A percentile compares a stretch with the other conserved stretches of the same genome.
Evolutionary conservation across 805 yeast species (phyloP).

Genomic region (Lipomyces mesembrius): DNA sequence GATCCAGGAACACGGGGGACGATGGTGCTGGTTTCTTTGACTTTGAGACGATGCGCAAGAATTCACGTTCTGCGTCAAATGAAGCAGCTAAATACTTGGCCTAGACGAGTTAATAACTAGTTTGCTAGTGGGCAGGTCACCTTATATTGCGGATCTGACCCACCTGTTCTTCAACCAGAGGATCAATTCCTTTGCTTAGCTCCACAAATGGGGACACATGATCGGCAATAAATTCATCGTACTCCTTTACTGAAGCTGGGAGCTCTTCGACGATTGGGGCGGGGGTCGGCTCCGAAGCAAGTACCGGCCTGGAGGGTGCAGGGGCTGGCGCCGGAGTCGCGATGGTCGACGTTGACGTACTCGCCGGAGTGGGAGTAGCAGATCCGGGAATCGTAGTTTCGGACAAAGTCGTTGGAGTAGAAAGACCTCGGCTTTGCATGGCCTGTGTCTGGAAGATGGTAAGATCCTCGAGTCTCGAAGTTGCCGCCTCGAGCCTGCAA

Average conservation of each 20-base stretch:
- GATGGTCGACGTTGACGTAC: neutral
- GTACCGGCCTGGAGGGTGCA: conserved; percentile 34
- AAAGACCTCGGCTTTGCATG: conserved; percentile 40
- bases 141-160: conserved; percentile 11
- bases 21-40: conserved; percentile 66
- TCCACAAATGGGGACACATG: conserved; percentile 64
- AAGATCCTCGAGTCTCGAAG: conserved; percentile 88
- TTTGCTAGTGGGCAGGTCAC: neutral
- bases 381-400: conserved; percentile 32
- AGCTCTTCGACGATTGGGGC: conserved; percentile 31
- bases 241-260: conserved; percentile 44
- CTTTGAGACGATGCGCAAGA: conserved; percentile 62
- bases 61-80: conserved; percentile 61
- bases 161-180: conserved; percentile 58
- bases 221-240: conserved; percentile 58
- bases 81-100: conserved; percentile 54
- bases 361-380: conserved; percentile 29
- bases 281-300: conserved; percentile 36
- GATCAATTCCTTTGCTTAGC: conserved; percentile 58
- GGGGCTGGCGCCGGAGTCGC: conserved; percentile 25
- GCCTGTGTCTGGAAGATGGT: conserved; percentile 75
- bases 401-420: neutral
- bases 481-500: conserved; percentile 82
- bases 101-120: conserved; percentile 13
- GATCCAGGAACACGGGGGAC: conserved; percentile 54